Evolutionary conservation across 2,329 filamentous ascomycete species (phyloP).

Genomic region (Neopestalotiopsis sp.): DNA sequence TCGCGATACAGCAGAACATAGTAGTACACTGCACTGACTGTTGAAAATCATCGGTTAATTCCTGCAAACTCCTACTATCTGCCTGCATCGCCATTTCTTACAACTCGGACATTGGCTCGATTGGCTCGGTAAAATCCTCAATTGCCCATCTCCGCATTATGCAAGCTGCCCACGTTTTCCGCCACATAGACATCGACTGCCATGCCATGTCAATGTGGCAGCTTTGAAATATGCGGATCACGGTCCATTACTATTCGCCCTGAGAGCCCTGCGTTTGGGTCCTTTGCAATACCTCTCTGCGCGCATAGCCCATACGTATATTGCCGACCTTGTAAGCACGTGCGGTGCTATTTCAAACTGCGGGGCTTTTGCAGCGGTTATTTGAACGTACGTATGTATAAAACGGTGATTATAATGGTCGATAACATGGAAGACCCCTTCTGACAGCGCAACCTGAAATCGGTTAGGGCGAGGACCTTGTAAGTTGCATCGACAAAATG

Average conservation of each 20-base stretch:
- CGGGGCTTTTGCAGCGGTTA: conserved; percentile 1
- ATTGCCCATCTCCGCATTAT: neutral
- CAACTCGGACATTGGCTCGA: neutral
- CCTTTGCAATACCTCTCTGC: neutral
- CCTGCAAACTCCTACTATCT: neutral
- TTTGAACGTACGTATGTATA: conserved; percentile 1
- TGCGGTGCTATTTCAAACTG: neutral
- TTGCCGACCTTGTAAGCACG: neutral
- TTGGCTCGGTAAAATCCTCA: neutral
- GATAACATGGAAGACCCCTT: neutral
- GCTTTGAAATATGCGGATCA: neutral
- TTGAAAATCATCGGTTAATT: neutral
- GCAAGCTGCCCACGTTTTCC: neutral
- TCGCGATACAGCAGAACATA: neutral
- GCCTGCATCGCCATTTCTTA: too few species aligned
- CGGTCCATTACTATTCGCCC: neutral
- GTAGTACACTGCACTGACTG: neutral
- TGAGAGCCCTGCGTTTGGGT: neutral
- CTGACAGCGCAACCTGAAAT: too few species aligned
- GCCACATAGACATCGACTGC: neutral
- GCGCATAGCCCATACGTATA: too few species aligned
- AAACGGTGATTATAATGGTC: conserved; percentile 1
- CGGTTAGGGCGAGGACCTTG: too few species aligned
- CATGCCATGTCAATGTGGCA: neutral
- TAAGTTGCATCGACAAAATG: too few species aligned